Base-by-base conservation (phyloP, 2,329 filamentous ascomycete genomes). In the Torrubiella hemipterigena region DNA sequence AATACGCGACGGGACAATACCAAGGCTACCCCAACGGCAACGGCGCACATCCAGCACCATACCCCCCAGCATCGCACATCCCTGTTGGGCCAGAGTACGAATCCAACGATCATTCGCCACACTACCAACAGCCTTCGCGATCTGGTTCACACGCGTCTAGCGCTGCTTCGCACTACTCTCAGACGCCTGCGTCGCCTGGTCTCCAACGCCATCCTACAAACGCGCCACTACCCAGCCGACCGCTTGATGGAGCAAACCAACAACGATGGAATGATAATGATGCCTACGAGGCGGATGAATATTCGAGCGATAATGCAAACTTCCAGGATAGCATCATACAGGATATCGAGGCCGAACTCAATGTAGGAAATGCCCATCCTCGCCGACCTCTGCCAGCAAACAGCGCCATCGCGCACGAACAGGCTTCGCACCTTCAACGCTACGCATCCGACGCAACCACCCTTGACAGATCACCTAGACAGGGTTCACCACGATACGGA, bases 131-230 rank as follows among this genome's bases (percentile, higher is more conserved):
- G 14, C 47, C 53, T 2, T 58, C 59, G 9, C 59, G 67, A 18
- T 66, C 69, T 7, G 62, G 61, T 37, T 72, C 70, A 4, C 61
- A 63, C 20, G 49, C 57, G 1, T 71, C 69, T 3, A 59, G 63
- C 6, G 35, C 59, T 19, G 55, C 60, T 6, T 67, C 67, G 1
- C 59, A 67, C 4, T 57, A 56, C 3, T 39, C 46, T 12, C 58
- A 55, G 27, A 42, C 56, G 17, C 59, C 64, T 28, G 46, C 58
- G 16, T 59, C 63, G 6, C 53, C 61, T 3, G 59, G 65, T n/a
- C 47, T 73, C 9, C 59, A 63, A 36, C 61, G 71, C 31, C 68
- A 75, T 35, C 72, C 73, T 2, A 77, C 73, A 12, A 67, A 75
- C 49, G 63, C 73, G 33, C 65, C 73, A 25, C 52, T 77, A 28